Evolutionary conservation across 2,329 filamentous ascomycete species (phyloP), one percentile per base, ranked within the genome.

Genomic region (Leptographium flavum): DNA sequence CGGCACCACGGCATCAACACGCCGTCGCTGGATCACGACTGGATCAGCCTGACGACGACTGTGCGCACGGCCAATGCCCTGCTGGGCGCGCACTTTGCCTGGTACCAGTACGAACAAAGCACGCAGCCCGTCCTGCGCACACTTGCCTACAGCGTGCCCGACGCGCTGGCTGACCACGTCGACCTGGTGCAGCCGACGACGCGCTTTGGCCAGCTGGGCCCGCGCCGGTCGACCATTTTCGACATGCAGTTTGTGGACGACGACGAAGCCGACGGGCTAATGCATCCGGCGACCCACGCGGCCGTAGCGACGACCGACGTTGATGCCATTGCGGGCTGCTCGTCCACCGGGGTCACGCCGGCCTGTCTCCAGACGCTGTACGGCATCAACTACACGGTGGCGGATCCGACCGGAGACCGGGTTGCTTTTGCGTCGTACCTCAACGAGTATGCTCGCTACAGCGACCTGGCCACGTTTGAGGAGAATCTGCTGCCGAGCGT

Each of bases 161-260:
- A 64, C 42, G 58, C 67, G 1, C 58, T 83, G 8, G 65, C 68
- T 43, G 54, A 63, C 37, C 66, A 76, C 53, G 67, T 83, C 47
- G 71, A 74, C 47, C 67, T 81, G 55, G 74, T 83, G 41, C 75
- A 81, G 57, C 79, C 79, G 1, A 82, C 78, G 0, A 82, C 74
- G 4, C 67, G 72, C 33, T 83, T 82, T 47, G 72, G 73, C 17
- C 62, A 68, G 45, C 63, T 72, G 21, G 58, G 57, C 27, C 52
- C 68, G 2, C 66, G 72, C 46, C 56, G 53, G 38, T 64, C 57
- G 23, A 58, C 58, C 6, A 57, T 71, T 45, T 70, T 58, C 46
- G 56, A 63, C 13, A 52, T 60, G 42, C 52, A 59, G 39, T 53
- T 55, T 30, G 42, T 63, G 13, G 15, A 31, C 5, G 47, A 45